Conservation (phyloP, 129 eudicot genomes). For the Erigeron canadensis region DNA sequence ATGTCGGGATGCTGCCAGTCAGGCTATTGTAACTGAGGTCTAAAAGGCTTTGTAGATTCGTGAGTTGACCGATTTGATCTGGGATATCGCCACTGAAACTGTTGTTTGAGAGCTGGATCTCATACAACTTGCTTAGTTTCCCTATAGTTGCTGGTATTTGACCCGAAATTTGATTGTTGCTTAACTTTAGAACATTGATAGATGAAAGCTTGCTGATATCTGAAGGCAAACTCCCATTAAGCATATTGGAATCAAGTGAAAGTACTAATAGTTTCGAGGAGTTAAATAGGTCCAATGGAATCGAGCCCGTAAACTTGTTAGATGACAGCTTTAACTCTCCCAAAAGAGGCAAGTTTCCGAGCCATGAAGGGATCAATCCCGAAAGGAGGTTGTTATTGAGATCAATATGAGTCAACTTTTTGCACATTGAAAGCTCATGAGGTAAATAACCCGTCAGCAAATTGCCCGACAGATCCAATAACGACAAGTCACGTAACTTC, state of each 20-base stretch:
- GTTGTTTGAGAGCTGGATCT: conserved; percentile 70
- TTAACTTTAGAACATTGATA: conserved; percentile 78
- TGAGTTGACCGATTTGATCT: conserved; percentile 59
- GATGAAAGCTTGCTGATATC: conserved; percentile 80
- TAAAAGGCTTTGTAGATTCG: conserved; percentile 68
- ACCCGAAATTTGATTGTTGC: conserved; percentile 63
- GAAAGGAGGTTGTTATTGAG: conserved; percentile 68
- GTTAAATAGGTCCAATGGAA: conserved; percentile 70
- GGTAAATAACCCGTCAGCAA: conserved; percentile 73
- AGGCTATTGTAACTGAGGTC: conserved; percentile 84
- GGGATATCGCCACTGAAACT: conserved; percentile 71
- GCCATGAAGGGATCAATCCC: conserved; percentile 72
- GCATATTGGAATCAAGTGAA: conserved; percentile 56
- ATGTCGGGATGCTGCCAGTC: conserved; percentile 65
- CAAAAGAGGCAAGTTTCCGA: conserved; percentile 66
- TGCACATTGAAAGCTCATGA: conserved; percentile 61
- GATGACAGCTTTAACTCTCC: conserved; percentile 86
- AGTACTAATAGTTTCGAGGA: conserved; percentile 73
- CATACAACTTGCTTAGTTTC: conserved; percentile 68
- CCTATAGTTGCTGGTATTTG: conserved; percentile 72
- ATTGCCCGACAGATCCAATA: conserved; percentile 75
- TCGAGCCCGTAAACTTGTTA: conserved; percentile 59
- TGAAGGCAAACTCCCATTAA: conserved; percentile 67
- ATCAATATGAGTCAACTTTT: conserved; percentile 66
- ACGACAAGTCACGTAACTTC: conserved; percentile 46